Evolutionary conservation across 1,139 yeast genomes (phyloP), one percentile per base, ranked within the genome.

Genomic region (Debaryomyces nepalensis): DNA sequence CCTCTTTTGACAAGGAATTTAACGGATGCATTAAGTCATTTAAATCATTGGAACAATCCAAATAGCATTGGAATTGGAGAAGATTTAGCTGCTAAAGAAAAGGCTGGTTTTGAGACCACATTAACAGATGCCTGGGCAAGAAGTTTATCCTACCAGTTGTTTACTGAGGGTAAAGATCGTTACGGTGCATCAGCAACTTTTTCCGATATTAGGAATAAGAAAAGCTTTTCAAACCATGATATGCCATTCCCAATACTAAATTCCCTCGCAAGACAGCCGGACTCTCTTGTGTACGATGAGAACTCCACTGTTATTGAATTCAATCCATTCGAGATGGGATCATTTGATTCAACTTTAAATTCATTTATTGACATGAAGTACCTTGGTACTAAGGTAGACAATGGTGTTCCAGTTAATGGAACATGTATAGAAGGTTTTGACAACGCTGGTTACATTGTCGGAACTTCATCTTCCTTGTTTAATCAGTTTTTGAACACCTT

Each of bases 391-490:
- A 53, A 60, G 1, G 64, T 66, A 10, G 50, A 50, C 31, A 63
- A 66, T 44, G 75, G 75, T 4, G 43, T 45, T 19, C 64, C 71
- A 7, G 37, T 40, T 8, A 53, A 55, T 34, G 56, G 51, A 11
- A 48, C 53, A 8, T 87, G 95, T 65, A 64, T 79, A 43, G 75
- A 71, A 10, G 95, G 95, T 2, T 82, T 76, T 49, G 95, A 87
- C 61, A 87, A 87, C 58, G 84, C 87, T 4, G 95, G 91, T 1
- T 87, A 79, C 59, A 69, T 84, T 31, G 64, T 86, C 63, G 95
- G 95, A 33, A 84, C 95, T 2, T 84, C 95, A 0, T 84, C 95
- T 0, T 74, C 93, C 1, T 68, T 89, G 43, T 89, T 88, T 68
- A 87, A 87, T 63, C 81, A 81, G 57, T 81, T 84, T 53, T 60